A percentile compares a stretch with the other conserved stretches of the same genome.
These are phyloP conservation scores for Aspergillus brunneoviolaceus DNA, from an alignment of 2,329 filamentous ascomycete species.

Conservation along the genomic window DNA sequence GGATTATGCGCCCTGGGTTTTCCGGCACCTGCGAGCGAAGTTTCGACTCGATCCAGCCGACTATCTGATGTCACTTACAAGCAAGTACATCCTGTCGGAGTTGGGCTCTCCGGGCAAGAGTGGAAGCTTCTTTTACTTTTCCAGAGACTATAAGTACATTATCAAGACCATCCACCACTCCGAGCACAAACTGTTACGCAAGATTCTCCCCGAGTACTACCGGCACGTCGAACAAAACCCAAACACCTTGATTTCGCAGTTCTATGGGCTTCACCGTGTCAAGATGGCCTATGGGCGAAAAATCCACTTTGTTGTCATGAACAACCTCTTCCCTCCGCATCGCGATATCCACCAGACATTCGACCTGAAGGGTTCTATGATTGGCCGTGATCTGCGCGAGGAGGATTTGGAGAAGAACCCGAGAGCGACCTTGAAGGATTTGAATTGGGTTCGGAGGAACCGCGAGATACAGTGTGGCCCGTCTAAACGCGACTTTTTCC, in stretches of 20 bases:
- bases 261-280: slow-evolving; percentile 94
- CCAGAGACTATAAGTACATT: slow-evolving; percentile 98
- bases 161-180: slow-evolving; percentile 99
- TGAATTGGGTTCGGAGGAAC: slow-evolving; percentile 91
- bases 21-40: slow-evolving; percentile 80
- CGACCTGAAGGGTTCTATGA: slow-evolving; percentile 92
- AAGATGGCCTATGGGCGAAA: slow-evolving; percentile 98
- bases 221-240: slow-evolving; percentile 88
- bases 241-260: slow-evolving; percentile 94
- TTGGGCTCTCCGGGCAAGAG: slow-evolving; percentile 96
- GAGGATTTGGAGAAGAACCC: slow-evolving; percentile 86
- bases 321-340: slow-evolving; percentile 97
- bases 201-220: slow-evolving; percentile 79
- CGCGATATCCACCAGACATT: slow-evolving; percentile 97
- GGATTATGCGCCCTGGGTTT: slow-evolving; percentile 99
- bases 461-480: slow-evolving; percentile 85
- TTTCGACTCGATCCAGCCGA: slow-evolving; percentile 95
- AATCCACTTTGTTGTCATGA: slow-evolving; percentile 99
- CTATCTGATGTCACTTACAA: slow-evolving; percentile 96
- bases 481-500: slow-evolving; percentile 81
- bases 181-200: slow-evolving; percentile 59
- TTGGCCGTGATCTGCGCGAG: slow-evolving; percentile 87
- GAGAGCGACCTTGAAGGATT: slow-evolving; percentile 87
- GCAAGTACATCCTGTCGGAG: slow-evolving; percentile 97
- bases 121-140: slow-evolving; percentile 99